These are phyloP conservation scores for Globisporangium sylvaticum DNA, from an alignment of 352 stramenopile genomes.

Conservation along the genomic window DNA sequence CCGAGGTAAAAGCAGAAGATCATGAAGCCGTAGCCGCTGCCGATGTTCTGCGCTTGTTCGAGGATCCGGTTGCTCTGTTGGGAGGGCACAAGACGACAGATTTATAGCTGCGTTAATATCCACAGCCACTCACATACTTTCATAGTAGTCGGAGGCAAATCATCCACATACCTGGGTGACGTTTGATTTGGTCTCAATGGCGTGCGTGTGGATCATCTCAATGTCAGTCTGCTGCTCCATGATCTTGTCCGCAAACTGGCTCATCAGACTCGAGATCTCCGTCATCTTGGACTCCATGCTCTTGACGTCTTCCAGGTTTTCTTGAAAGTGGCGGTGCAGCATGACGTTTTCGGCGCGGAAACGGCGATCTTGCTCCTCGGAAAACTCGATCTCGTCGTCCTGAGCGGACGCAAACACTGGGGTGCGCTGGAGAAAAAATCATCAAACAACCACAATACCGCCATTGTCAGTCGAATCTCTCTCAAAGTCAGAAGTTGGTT, in stretches of 20 bases:
- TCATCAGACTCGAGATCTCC: constrained; percentile 83
- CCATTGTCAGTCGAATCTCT: background rate
- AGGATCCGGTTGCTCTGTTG: constrained; percentile 71
- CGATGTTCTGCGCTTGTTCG: constrained; percentile 71
- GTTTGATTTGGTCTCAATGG: constrained; percentile 65
- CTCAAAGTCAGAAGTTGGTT: background rate
- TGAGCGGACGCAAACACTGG: constrained; percentile 39
- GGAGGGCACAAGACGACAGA: background rate
- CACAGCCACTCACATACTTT: background rate
- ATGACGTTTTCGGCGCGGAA: constrained; percentile 73
- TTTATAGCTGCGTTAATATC: background rate
- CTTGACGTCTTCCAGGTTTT: constrained; percentile 83
- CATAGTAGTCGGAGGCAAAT: background rate
- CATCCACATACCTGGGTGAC: constrained; percentile 46
- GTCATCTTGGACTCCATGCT: constrained; percentile 85
- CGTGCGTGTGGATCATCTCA: constrained; percentile 70
- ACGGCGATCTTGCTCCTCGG: constrained; percentile 50
- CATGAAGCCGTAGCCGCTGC: constrained; percentile 76
- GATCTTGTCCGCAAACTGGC: constrained; percentile 83
- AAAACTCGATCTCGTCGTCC: constrained; percentile 48
- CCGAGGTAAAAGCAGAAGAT: constrained; percentile 84
- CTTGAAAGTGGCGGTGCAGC: constrained; percentile 80
- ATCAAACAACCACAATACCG: background rate
- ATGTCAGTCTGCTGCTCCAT: constrained; percentile 81
- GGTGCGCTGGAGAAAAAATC: constrained; percentile 14